phyloP scores from a whole-genome alignment of 2,329 filamentous ascomycete species.

The Epichloe gansuensis region DNA sequence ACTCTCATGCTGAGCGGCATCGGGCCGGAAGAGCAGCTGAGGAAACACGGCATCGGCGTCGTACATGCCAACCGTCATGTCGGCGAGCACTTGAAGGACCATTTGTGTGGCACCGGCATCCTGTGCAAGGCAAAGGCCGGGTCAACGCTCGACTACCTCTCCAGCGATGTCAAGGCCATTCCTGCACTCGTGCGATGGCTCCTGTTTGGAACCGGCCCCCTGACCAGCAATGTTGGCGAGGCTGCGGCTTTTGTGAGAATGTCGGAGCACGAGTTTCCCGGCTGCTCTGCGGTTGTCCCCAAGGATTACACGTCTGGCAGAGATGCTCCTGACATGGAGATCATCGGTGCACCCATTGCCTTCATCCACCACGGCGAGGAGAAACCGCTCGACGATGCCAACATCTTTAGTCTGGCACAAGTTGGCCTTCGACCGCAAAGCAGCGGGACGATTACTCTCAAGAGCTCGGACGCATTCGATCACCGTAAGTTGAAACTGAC shows the following conservation, averaged over 20 bases:
- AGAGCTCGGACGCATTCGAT: constrained; percentile 8
- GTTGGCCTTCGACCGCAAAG: constrained; percentile 9
- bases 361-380: constrained; percentile 12
- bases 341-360: constrained; percentile 8
- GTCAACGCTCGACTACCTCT: constrained; percentile 8
- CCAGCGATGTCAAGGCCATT: constrained; percentile 7
- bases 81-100: constrained; percentile 35
- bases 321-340: constrained; percentile 9
- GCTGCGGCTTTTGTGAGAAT: constrained; percentile 9
- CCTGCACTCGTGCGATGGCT: constrained; percentile 9
- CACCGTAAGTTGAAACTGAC: constrained; percentile 7
- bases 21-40: constrained; percentile 2
- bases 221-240: constrained; percentile 10
- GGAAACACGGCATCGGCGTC: constrained; percentile 15
- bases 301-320: constrained; percentile 9
- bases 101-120: constrained; percentile 9
- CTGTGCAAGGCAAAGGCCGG: constrained; percentile 8
- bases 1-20: constrained; percentile 5
- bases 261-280: constrained; percentile 6
- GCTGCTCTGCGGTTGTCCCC: constrained; percentile 2
- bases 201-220: constrained; percentile 8
- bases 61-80: constrained; percentile 47
- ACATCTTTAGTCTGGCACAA: constrained; percentile 6
- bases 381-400: neutral
- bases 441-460: constrained; percentile 8